phyloP scores from a whole-genome alignment of 768 basidiomycete species.

The Russula sp. region DNA sequence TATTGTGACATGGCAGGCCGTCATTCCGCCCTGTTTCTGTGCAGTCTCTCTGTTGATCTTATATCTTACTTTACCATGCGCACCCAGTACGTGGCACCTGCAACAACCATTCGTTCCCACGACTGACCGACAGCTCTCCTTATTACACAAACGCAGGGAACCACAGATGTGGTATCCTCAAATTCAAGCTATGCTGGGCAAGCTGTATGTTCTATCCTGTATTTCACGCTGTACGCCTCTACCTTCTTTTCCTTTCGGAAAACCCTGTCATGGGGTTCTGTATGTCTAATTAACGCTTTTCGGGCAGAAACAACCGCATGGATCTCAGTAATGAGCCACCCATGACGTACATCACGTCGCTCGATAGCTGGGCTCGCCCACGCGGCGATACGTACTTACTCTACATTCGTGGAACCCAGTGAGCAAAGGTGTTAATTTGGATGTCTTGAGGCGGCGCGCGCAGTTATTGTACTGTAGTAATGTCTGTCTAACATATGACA shows the following conservation, averaged over 20 bases:
- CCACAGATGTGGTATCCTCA: conserved; percentile 8
- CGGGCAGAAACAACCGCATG: conserved; percentile 20
- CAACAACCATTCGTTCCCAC: not conserved
- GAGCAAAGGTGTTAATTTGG: conserved; percentile 10
- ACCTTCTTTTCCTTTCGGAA: not conserved
- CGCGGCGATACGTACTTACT: conserved; percentile 12
- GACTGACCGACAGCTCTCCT: not conserved
- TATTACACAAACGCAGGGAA: conserved; percentile 1
- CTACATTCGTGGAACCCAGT: not conserved
- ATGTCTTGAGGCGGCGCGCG: too few species aligned
- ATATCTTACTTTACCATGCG: conserved; percentile 12
- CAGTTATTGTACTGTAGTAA: too few species aligned
- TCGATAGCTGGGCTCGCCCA: not conserved
- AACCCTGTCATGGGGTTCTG: not conserved
- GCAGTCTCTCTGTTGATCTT: conserved; percentile 16
- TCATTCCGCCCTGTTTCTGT: conserved; percentile 19
- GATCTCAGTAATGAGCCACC: conserved; percentile 10
- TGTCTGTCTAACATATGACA: too few species aligned
- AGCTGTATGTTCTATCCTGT: conserved; percentile 22
- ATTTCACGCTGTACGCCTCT: conserved; percentile 14
- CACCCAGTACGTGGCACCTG: conserved; percentile 21
- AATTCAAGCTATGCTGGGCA: conserved; percentile 26
- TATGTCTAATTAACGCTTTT: not conserved
- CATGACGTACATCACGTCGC: not conserved
- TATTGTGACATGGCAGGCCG: conserved; percentile 17